These are phyloP conservation scores for Backusella psychrophila DNA, from an alignment of 192 early-diverging fungal species.

Conservation along the genomic window DNA sequence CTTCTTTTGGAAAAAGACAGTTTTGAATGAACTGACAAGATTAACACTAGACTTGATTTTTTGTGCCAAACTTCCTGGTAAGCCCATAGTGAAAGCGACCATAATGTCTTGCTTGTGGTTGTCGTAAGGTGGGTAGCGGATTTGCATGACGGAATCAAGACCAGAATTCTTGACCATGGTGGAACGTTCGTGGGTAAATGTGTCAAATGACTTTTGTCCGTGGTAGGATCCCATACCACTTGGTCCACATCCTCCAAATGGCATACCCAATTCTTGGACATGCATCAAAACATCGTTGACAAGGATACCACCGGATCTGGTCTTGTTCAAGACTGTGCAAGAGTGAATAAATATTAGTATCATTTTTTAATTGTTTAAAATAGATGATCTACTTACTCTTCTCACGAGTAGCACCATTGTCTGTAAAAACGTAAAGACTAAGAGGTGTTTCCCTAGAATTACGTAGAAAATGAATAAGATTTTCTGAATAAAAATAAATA, in stretches of 20 bases:
- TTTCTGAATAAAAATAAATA: constrained; percentile 18
- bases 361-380: neutral
- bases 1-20: constrained; percentile 8
- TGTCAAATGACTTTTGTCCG: constrained; percentile 66
- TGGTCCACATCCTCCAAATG: constrained; percentile 79
- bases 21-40: neutral
- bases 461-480: neutral
- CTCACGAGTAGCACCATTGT: constrained; percentile 4
- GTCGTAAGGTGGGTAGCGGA: neutral
- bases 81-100: neutral
- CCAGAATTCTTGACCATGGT: constrained; percentile 4
- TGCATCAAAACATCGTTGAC: constrained; percentile 79
- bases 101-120: neutral
- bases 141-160: constrained; percentile 2
- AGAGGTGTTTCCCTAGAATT: constrained; percentile 17
- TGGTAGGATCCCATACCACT: constrained; percentile 81
- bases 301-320: constrained; percentile 62
- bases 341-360: neutral
- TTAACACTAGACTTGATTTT: neutral
- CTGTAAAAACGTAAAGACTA: constrained; percentile 26
- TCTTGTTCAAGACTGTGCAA: constrained; percentile 34
- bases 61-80: neutral
- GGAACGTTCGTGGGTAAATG: constrained; percentile 65
- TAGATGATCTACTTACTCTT: neutral
- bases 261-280: constrained; percentile 45